Base-by-base conservation (phyloP, 306 rosid species). In the Vigna reflexopilosa region DNA sequence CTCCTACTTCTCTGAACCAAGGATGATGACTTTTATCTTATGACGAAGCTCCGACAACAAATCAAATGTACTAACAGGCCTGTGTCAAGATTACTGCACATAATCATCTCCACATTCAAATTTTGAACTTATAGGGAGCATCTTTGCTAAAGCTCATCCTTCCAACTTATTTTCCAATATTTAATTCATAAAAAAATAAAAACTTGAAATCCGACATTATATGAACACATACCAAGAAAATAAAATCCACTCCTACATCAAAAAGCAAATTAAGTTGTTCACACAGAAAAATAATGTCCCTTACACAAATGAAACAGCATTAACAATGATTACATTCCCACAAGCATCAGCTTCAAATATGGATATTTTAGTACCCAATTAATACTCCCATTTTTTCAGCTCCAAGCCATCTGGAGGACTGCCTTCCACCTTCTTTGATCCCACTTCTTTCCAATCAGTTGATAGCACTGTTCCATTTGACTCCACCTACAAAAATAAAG, bases 331-430 rank as follows among this genome's bases (percentile, higher is more conserved):
- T 3, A 30, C 34, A 61, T 67, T 58, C 62, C 55, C 48, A 17
- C 44, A 75, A 49, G 44, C 66, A 64, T 4, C 32, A 20, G n/a
- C 49, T 42, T 11, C 0, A 26, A 26, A 4, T 4, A 10, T 40
- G 19, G 48, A 10, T 32, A 67, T 75, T 72, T 61, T 32, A 44
- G 75, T 6, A 57, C 9, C 19, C 44, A 63, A 62, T 83, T 78
- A 93, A 70, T 80, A 82, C 80, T 93, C 91, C 98, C 98, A 96
- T 82, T 93, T 96, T 91, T 89, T 96, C 92, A 96, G 15, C 83
- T 96, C 97, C 98, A 96, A 87, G 8, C 98, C 98, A 58, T 96
- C 97, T 6, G 99, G 99, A 63, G 99, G 94, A 72, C 98, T 96
- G 64, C 98, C 96, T 81, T 91, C 97, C 12, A 96, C 94, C 87